Evolutionary conservation across 345 rosid genomes (phyloP), one percentile per base, ranked within the genome.

Genomic region (Mercurialis annua): DNA sequence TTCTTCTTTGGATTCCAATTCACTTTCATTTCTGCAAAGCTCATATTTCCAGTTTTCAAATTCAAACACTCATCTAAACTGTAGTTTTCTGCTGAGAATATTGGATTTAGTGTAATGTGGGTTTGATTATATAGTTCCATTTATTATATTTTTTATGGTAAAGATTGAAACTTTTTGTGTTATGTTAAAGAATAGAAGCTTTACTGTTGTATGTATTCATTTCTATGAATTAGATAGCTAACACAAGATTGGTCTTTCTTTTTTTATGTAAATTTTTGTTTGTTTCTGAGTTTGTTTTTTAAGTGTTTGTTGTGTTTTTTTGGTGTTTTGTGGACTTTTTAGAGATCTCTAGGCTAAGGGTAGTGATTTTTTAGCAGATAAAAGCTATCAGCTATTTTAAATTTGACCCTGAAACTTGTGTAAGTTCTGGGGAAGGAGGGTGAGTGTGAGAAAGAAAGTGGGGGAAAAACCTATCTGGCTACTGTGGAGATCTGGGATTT

Each of bases 401-500:
- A 21, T 23, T 73, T 65, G 29, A 47, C 51, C 24, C 55, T 17
- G 55, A 70, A 52, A 59, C 17, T 53, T 52, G 52, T 46, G 51
- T 62, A 56, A 65, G 59, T 67, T 75, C 58, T 69, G 68, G 73
- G 76, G 43, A 73, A 72, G 64, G 61, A 27, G 18, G 18, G 11
- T 12, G 24, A 61, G 38, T 6, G 15, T 29, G 4, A 23, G 43
- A 27, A 66, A 42, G 29, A 62, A 44, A 65, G 44, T 18, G 60
- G 40, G 55, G 64, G 38, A 49, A 72, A 71, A 75, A 21, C 50
- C 56, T 64, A 77, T 74, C 65, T 83, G 82, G 84, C 77, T 84
- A 83, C 82, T 76, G 96, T 91, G 95, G 98, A 90, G 96, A 91
- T 94, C 98, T 83, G 96, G 93, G 90, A 89, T 44, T 88, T 86